These are phyloP conservation scores for Farysia itapuensis DNA, from an alignment of 1,284 basidiomycete genomes.

Conservation along the genomic window DNA sequence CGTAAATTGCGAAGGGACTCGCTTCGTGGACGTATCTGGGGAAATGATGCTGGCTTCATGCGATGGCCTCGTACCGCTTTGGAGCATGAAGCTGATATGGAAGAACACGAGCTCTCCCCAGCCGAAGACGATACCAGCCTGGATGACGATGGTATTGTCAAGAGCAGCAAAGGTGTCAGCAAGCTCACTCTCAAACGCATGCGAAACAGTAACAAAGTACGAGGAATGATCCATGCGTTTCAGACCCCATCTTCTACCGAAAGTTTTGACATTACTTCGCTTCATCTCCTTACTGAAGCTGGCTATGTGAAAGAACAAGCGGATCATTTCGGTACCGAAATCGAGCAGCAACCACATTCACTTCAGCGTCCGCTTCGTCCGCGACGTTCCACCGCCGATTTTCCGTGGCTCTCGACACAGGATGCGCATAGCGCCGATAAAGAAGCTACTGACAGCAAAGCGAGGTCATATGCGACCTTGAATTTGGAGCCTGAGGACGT, in stretches of 20 bases:
- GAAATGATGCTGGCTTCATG: slow-evolving; percentile 21
- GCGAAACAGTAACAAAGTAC: slow-evolving; percentile 43
- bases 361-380: slow-evolving; percentile 20
- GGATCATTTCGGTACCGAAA: slow-evolving; percentile 30
- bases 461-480: too few relatives aligned
- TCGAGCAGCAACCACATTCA: slow-evolving; percentile 29
- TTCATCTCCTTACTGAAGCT: slow-evolving; percentile 25
- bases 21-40: slow-evolving; percentile 49
- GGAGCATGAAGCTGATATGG: slow-evolving; percentile 14
- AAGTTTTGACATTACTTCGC: too few relatives aligned
- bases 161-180: slow-evolving; percentile 22
- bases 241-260: slow-evolving; percentile 20
- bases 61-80: slow-evolving; percentile 31
- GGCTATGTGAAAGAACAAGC: slow-evolving; percentile 44
- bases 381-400: slow-evolving; percentile 30
- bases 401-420: slow-evolving; percentile 18
- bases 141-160: slow-evolving; percentile 11
- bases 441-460: too few relatives aligned
- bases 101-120: slow-evolving; percentile 2
- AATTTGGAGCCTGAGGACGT: slow-evolving; percentile 1
- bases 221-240: slow-evolving; percentile 46
- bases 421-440: too few relatives aligned
- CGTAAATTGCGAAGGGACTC: slow-evolving; percentile 45
- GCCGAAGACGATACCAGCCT: slow-evolving; percentile 1
- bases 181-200: slow-evolving; percentile 46